Conservation (phyloP, 495 filamentous ascomycete genomes). For the Copromyces sp. region DNA sequence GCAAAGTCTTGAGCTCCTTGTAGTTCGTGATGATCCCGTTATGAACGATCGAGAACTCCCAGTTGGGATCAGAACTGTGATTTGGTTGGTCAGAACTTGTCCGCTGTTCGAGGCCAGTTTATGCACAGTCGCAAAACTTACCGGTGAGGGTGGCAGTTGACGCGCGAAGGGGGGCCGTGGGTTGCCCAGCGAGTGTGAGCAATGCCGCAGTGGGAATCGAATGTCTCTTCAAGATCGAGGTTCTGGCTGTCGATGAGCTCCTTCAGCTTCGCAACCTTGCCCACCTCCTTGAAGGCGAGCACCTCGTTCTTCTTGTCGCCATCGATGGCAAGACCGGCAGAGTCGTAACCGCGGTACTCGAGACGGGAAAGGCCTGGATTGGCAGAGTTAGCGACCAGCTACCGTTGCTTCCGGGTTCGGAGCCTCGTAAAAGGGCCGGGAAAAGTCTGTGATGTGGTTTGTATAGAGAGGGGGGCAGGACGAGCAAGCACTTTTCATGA, state of each 20-base stretch:
- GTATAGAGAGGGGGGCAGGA: neutral
- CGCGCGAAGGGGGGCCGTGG: conserved; percentile 83
- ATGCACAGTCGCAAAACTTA: conserved; percentile 31
- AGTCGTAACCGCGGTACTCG: conserved; percentile 96
- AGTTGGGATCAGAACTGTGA: conserved; percentile 60
- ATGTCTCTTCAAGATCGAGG: conserved; percentile 79
- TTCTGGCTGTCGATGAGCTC: conserved; percentile 76
- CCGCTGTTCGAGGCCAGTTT: neutral
- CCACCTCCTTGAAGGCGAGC: conserved; percentile 95
- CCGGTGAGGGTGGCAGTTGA: conserved; percentile 98
- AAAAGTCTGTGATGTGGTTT: neutral
- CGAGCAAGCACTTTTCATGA: conserved; percentile 1
- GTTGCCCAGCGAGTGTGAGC: conserved; percentile 98
- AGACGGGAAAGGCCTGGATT: conserved; percentile 63
- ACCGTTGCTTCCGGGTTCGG: conserved; percentile 3
- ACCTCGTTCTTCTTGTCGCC: conserved; percentile 99
- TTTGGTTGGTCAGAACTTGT: neutral
- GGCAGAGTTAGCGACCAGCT: conserved; percentile 14
- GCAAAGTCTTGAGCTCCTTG: conserved; percentile 92
- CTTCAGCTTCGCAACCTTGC: conserved; percentile 95
- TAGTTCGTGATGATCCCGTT: conserved; percentile 99
- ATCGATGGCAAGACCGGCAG: conserved; percentile 89
- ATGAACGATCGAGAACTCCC: conserved; percentile 96
- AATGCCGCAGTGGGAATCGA: conserved; percentile 96
- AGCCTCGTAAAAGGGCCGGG: conserved; percentile 5